A percentile compares a stretch with the other conserved stretches of the same genome.
phyloP scores from a whole-genome alignment of 441 rosid species.

The Adansonia gregorii region DNA sequence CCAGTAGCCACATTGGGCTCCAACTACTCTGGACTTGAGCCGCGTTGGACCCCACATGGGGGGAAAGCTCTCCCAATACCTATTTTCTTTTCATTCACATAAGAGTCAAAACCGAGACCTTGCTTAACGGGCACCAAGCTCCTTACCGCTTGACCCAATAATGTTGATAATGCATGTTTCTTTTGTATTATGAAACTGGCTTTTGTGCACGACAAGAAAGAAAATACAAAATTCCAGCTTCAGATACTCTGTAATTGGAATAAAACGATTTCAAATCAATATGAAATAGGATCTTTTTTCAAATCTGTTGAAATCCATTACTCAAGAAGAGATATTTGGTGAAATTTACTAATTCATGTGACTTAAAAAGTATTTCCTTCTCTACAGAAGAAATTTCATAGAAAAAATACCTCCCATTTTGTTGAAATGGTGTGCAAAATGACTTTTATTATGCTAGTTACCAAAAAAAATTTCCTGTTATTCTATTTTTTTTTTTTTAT shows the following conservation, averaged over 20 bases:
- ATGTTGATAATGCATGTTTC: not conserved
- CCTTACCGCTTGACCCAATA: too few species aligned
- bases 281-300: constrained; percentile 4
- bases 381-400: not conserved
- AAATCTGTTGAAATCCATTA: not conserved
- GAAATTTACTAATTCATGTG: not conserved
- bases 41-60: too few species aligned
- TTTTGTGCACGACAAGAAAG: not conserved
- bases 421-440: not conserved
- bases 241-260: not conserved
- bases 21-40: too few species aligned
- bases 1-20: too few species aligned
- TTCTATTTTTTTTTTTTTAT: not conserved
- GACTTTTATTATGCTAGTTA: not conserved
- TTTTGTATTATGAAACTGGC: not conserved
- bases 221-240: not conserved
- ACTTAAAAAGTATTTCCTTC: not conserved
- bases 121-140: too few species aligned
- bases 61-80: too few species aligned
- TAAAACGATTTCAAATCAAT: not conserved
- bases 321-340: not conserved
- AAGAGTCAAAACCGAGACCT: too few species aligned
- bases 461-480: not conserved
- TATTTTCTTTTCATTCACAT: too few species aligned
- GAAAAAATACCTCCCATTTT: not conserved